Base-by-base conservation (phyloP, 2,329 filamentous ascomycete genomes). In the Xylariaceae sp. region DNA sequence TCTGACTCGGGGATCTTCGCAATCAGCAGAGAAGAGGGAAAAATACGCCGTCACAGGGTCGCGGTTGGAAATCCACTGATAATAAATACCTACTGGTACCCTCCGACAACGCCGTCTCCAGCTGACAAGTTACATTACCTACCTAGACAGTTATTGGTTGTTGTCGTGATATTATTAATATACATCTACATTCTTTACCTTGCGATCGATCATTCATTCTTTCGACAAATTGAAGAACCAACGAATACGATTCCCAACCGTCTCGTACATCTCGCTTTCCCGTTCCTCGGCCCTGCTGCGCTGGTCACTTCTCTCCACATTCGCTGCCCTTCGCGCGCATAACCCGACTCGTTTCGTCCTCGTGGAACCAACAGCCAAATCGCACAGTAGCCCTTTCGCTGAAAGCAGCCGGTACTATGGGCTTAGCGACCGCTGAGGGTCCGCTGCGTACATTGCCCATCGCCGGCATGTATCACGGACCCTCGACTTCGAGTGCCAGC, bases 401-500 rank as follows among this genome's bases (percentile, higher is more conserved):
- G 33, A 26, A 50, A 34, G 19, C 37, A 37, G 46, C 36, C 34
- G 44, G 50, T 39, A 54, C 46, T 36, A 66, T 68, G 65, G 62
- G 56, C 16, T 49, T 58, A 34, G 60, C 64, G n/a, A 53, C 60
- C 19, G 52, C 61, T 17, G 62, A 66, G 50, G 62, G 61, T 19
- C 54, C 63, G 31, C 48, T 64, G 44, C 58, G 59, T 9, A 58
- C 58, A 16, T 29, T 56, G 41, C 62, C 62, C 14, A 33, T 60
- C 16, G 37, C 61, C 34, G 45, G 48, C 36, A 56, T 65, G 53
- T 58, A 63, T 31, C 48, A 67, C 48, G 67, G 47, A 21, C 45
- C 60, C 12, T 64, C 66, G 12, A 60, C 63, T 3, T 72, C 66
- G 45, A 65, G 56, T 60, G 61, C 67, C 26, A 72, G 67, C 43